Base-by-base conservation (phyloP, 495 filamentous ascomycete species). In the Bacidia rubella region DNA sequence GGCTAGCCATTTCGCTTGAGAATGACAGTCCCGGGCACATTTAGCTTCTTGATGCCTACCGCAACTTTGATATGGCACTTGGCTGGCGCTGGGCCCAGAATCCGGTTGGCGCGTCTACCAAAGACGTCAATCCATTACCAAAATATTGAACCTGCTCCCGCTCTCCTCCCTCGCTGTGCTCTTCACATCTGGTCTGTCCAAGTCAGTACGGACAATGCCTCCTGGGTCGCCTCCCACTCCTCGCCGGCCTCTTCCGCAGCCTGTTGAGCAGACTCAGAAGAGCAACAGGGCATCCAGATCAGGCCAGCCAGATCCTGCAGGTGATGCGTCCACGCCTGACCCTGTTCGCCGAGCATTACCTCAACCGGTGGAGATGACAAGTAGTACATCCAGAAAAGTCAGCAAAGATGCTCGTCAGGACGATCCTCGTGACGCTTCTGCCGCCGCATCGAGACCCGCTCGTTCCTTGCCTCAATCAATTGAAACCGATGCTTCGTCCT, bases 291-390 rank as follows among this genome's bases (percentile, higher is more conserved):
- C 35, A 23, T 22, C 29, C 15, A 35, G 21, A 19, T 50, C 44
- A 11, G 29, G n/a, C 26, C 44, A 15, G n/a, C n/a, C 45, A 39
- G 21, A 40, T 10, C 17, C 20, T 20, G 9, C 44, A 20, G 42
- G 29, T 38, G 23, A 38, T 11, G 26, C 39, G 20, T 46, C 21
- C 40, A 22, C 20, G 11, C 19, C 15, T 1, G 53, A 51, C 35
- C 26, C 49, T 46, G 5, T 19, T 29, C 49, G 35, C 15, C 44
- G 49, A 32, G 23, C 27, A 44, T 47, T 59, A 11, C 60, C 60
- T 41, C 60, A 62, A 51, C 60, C 60, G 0, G 47, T 62, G 21
- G 60, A 60, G 46, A 57, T 45, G 20, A 53, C 23, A 19, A 38
- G 19, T 12, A 38, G 9, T 17, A 3, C 10, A 19, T 20, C 26